Evolutionary conservation across 2,329 filamentous ascomycete genomes (phyloP).

Genomic region (Ophiosphaerella herpotricha): DNA sequence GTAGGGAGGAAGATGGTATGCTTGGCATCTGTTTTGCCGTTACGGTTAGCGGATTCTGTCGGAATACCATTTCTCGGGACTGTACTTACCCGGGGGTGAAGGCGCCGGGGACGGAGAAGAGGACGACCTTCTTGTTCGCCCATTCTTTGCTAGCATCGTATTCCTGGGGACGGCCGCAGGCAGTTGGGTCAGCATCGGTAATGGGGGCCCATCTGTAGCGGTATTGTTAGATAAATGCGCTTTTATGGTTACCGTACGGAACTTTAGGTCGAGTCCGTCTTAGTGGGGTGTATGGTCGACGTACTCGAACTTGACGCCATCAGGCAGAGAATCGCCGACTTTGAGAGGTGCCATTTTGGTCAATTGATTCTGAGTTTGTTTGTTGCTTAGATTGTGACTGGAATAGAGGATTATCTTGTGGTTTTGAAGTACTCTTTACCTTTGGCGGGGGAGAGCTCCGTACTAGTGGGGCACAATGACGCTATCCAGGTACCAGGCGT

Average conservation of each 20-base stretch:
- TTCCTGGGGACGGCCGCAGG: slow-evolving; percentile 76
- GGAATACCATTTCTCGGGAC: not conserved
- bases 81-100: slow-evolving; percentile 5
- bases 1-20: slow-evolving; percentile 80
- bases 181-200: slow-evolving; percentile 70
- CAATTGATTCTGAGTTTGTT: slow-evolving; percentile 3
- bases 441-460: slow-evolving; percentile 15
- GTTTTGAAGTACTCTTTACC: not conserved
- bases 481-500: slow-evolving; percentile 12
- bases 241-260: not conserved
- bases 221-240: not conserved
- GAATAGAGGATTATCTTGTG: slow-evolving; percentile 3
- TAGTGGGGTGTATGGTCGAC: slow-evolving; percentile 30
- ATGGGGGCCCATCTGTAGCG: slow-evolving; percentile 73
- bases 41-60: not conserved
- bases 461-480: slow-evolving; percentile 10
- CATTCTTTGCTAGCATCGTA: slow-evolving; percentile 82
- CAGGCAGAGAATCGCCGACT: slow-evolving; percentile 81
- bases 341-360: slow-evolving; percentile 69
- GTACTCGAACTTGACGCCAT: slow-evolving; percentile 76
- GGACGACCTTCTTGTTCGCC: slow-evolving; percentile 71
- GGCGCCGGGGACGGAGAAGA: slow-evolving; percentile 68
- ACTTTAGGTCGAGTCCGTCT: not conserved
- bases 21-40: slow-evolving; percentile 80
- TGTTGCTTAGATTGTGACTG: not conserved